Conservation (phyloP, 2,329 filamentous ascomycete genomes). For the Epichloe gansuensis region DNA sequence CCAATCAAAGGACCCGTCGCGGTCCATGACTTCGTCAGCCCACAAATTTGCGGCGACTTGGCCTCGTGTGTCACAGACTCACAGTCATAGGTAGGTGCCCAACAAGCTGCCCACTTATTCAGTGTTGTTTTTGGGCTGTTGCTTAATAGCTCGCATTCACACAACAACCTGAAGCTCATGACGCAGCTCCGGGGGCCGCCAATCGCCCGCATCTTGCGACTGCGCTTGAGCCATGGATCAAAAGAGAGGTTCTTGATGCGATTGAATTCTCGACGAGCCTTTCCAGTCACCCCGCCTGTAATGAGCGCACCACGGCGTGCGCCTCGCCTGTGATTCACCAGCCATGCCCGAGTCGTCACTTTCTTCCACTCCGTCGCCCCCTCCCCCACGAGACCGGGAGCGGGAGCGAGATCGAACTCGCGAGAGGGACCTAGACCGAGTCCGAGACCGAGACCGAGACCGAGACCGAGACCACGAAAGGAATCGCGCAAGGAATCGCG, state of each 20-base stretch:
- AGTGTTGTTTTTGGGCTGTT: background rate
- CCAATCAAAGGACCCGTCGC: no score
- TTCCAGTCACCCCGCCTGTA: background rate
- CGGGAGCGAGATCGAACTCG: background rate
- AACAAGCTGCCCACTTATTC: background rate
- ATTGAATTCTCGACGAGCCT: background rate
- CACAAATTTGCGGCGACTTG: background rate
- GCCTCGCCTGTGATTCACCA: background rate
- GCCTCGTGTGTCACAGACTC: background rate
- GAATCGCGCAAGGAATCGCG: constrained; percentile 9
- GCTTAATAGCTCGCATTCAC: background rate
- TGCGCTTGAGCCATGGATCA: background rate
- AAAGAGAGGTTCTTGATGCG: background rate
- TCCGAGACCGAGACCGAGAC: background rate
- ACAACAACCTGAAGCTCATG: constrained; percentile 3
- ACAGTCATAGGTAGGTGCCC: no score
- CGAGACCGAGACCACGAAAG: constrained; percentile 4
- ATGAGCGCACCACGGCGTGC: constrained; percentile 1
- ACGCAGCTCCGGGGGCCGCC: constrained; percentile 3
- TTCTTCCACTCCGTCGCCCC: constrained; percentile 1
- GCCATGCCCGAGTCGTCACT: constrained; percentile 5
- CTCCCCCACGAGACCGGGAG: constrained; percentile 2
- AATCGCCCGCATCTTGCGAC: constrained; percentile 1
- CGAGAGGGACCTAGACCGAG: background rate
- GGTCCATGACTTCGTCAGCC: no score